Evolutionary conservation across 371 early-diverging fungal genomes (phyloP).

Genomic region (Rhizopus arrhizus): DNA sequence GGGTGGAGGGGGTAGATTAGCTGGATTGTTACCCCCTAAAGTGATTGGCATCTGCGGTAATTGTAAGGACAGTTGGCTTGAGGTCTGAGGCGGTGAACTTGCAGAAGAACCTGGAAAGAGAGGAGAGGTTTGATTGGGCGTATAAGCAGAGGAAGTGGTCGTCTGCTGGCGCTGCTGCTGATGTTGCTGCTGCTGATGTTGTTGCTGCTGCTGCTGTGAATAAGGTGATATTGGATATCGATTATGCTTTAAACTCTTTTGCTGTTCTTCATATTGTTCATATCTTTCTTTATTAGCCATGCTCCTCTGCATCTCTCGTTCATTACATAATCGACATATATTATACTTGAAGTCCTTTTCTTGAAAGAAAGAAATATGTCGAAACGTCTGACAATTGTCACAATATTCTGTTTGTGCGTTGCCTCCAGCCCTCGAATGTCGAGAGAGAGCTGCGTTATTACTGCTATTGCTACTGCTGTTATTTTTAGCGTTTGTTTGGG

Average conservation of each 20-base stretch:
- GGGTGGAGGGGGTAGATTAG: constrained; percentile 4
- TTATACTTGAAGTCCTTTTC: constrained; percentile 27
- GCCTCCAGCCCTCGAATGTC: neutral
- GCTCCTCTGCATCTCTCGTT: constrained; percentile 28
- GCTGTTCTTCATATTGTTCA: constrained; percentile 30
- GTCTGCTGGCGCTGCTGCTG: neutral
- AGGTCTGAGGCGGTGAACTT: constrained; percentile 1
- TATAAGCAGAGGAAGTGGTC: neutral
- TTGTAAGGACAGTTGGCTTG: neutral
- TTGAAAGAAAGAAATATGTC: constrained; percentile 18
- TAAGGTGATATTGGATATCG: constrained; percentile 13
- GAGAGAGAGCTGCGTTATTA: neutral
- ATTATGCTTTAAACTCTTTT: constrained; percentile 21
- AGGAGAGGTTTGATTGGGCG: neutral
- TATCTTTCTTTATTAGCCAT: constrained; percentile 28
- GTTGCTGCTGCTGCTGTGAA: constrained; percentile 14
- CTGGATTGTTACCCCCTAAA: constrained; percentile 7
- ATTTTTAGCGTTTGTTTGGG: neutral
- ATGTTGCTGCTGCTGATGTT: constrained; percentile 12
- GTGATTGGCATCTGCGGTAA: constrained; percentile 1
- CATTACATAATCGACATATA: constrained; percentile 26
- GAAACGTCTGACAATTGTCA: constrained; percentile 34
- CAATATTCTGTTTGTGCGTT: constrained; percentile 25
- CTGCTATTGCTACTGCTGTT: constrained; percentile 7
- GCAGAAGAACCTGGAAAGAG: neutral